Conservation (phyloP, 2,329 filamentous ascomycete species). For the Microsporum canis region DNA sequence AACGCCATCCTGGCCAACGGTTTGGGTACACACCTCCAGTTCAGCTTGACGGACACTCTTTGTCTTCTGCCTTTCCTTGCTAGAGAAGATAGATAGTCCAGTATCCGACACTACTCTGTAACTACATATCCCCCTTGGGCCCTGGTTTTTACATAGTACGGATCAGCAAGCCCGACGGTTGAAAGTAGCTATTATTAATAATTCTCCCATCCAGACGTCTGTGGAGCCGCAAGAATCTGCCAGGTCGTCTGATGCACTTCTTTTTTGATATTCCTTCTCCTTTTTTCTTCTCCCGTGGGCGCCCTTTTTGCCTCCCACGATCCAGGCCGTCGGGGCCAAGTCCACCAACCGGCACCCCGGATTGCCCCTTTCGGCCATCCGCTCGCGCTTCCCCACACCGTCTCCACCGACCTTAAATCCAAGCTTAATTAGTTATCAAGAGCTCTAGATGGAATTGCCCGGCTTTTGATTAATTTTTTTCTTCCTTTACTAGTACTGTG, state of each 20-base stretch:
- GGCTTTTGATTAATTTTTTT: neutral
- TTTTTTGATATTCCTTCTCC: neutral
- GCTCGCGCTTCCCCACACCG: neutral
- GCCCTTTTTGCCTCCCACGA: neutral
- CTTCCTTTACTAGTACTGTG: too few relatives aligned
- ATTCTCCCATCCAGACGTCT: neutral
- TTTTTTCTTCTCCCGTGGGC: neutral
- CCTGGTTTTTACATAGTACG: too few relatives aligned
- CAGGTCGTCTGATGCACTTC: neutral
- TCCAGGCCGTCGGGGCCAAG: neutral
- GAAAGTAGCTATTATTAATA: neutral
- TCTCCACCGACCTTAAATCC: constrained; percentile 4
- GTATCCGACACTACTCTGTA: neutral
- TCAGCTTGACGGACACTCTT: neutral
- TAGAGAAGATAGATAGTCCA: neutral
- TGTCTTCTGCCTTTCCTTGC: neutral
- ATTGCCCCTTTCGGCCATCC: neutral
- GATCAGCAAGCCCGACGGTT: too few relatives aligned
- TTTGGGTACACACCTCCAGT: neutral
- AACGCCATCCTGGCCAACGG: neutral
- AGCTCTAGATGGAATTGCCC: neutral
- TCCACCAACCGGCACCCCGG: neutral
- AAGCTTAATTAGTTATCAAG: neutral
- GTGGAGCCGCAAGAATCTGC: neutral
- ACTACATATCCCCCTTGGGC: too few relatives aligned